Percentiles rank a stretch among this genome's conserved stretches.
Evolutionary conservation across 2,329 filamentous ascomycete species (phyloP).

Genomic region (Peltaster fructicola): DNA sequence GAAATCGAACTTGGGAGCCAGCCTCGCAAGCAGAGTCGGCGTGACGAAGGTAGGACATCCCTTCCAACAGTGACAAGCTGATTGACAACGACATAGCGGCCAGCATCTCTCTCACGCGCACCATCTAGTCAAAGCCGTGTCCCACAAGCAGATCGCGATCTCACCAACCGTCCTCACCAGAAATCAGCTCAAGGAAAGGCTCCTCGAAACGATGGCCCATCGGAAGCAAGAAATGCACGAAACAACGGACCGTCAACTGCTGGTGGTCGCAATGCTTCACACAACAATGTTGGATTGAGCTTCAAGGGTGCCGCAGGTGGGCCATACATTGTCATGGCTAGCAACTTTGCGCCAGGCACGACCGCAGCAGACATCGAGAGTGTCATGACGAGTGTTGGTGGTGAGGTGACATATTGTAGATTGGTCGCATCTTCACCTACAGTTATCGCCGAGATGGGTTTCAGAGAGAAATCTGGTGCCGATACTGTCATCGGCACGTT

Average conservation of each 20-base stretch:
- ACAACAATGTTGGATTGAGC: constrained; percentile 32
- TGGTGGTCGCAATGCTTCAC: constrained; percentile 7
- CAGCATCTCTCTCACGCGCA: constrained; percentile 13
- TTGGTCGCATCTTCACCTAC: constrained; percentile 51
- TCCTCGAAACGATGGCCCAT: too few relatives aligned
- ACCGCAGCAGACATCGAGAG: constrained; percentile 70
- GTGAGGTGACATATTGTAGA: constrained; percentile 46
- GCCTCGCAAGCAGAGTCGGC: constrained; percentile 54
- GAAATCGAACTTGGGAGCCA: constrained; percentile 29
- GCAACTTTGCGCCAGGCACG: constrained; percentile 69
- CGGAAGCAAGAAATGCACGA: too few relatives aligned
- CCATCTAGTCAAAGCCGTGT: too few relatives aligned
- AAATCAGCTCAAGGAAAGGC: too few relatives aligned
- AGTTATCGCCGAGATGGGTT: constrained; percentile 61
- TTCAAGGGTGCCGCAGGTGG: constrained; percentile 52
- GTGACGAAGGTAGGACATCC: constrained; percentile 52
- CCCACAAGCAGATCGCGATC: too few relatives aligned
- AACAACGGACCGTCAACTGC: constrained; percentile 8
- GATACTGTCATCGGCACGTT: constrained; percentile 59
- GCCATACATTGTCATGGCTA: constrained; percentile 54
- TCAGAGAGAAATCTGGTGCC: constrained; percentile 53
- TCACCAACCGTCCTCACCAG: too few relatives aligned
- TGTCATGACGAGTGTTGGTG: constrained; percentile 58
- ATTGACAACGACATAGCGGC: too few relatives aligned
- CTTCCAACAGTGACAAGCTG: too few relatives aligned